Evolutionary conservation across 1,139 yeast genomes (phyloP), one percentile per base, ranked within the genome.

Genomic region (Debaryomyces coudertii): DNA sequence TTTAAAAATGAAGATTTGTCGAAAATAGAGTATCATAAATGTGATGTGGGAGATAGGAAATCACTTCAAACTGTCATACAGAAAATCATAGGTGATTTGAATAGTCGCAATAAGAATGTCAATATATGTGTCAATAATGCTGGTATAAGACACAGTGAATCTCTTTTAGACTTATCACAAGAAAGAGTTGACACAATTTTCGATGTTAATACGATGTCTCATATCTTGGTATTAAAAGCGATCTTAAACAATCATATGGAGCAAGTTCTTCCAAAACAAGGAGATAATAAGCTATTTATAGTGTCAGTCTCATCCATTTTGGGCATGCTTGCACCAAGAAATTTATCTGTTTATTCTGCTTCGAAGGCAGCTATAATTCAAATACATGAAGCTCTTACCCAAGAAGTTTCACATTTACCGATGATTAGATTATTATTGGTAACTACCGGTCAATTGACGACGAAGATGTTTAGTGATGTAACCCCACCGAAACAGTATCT

Each of bases 61-160:
- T 61, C 60, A 12, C 62, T 80, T 2, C 52, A 52, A 3, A 2
- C 11, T 0, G 50, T 53, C 1, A 28, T 71, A 2, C 53, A 57
- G 2, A 48, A 49, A 1, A 62, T 73, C 1, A 55, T 74, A 2
- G 46, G 55, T 0, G 46, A 53, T 6, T 67, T 83, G 34, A 62
- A 65, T 18, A 28, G 46, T 1, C 46, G 54, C n/a, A 55, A 63
- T 8, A 66, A 68, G 2, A 52, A 57, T 16, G 66, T 87, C 2
- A 76, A 83, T 27, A 68, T 87, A 0, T 62, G 88, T 36, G 68
- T 90, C 22, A 86, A 87, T 58, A 89, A 88, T 61, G 96, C 95
- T 0, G 96, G 93, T 0, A 66, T 83, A 8, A 71, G 92, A 43
- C 82, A 81, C 40, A 63, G 65, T 47, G 71, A 73, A 36, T 55